Conservation (phyloP, 208 protist species). For the Trypanosoma avium region DNA sequence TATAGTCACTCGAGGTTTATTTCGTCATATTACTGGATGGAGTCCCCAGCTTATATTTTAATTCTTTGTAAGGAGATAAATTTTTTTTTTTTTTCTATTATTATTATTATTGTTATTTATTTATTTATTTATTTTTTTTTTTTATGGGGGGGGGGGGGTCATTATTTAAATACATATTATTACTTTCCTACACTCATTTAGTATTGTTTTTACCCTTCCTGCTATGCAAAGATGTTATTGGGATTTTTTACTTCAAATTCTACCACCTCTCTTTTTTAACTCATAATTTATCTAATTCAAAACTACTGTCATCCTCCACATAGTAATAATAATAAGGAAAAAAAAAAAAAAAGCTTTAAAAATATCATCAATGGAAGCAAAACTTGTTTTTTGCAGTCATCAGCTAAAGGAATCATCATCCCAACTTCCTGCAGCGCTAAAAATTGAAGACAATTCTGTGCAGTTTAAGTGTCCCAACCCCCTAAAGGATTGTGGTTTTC, state of each 20-base stretch:
- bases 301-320: no score
- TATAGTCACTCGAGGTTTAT: slow-evolving; percentile 38
- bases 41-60: slow-evolving; percentile 31
- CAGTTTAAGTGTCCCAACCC: slow-evolving; percentile 53
- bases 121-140: no score
- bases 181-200: no score
- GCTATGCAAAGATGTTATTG: no score
- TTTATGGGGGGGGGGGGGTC: no score
- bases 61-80: background rate
- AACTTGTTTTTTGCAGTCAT: slow-evolving; percentile 70
- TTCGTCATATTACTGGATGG: slow-evolving; percentile 72
- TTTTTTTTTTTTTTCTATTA: background rate
- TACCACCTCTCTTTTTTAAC: no score
- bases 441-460: slow-evolving; percentile 47
- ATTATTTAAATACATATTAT: background rate
- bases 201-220: no score
- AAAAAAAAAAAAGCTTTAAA: no score
- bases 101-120: background rate
- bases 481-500: slow-evolving; percentile 69
- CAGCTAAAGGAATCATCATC: slow-evolving; percentile 38
- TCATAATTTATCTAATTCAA: no score
- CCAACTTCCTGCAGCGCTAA: slow-evolving; percentile 36
- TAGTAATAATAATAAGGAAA: background rate
- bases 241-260: no score
- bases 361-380: slow-evolving; percentile 56